Base-by-base conservation (phyloP, 2,329 filamentous ascomycete genomes). In the Colletotrichum sp. region DNA sequence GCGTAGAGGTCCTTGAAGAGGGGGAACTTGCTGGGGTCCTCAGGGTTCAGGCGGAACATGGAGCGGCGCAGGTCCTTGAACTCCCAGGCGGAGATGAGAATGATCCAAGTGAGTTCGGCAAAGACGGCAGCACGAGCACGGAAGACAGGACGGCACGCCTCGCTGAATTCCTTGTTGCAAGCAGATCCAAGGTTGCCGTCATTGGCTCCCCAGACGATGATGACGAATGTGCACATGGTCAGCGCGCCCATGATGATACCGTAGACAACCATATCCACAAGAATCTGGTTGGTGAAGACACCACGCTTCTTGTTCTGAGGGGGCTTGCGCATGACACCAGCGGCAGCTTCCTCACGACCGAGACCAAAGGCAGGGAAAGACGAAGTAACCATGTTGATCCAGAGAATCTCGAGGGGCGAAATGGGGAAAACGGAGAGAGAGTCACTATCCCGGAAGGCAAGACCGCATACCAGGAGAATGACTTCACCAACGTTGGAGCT, bases 301-400 rank as follows among this genome's bases (percentile, higher is more conserved):
- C 94, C 93, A 33, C 88, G 86, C 77, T 82, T 84, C 82, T 88
- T 88, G 83, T 93, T 89, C 76, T 96, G 94, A 0, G 95, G 95
- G 9, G 94, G 94, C 66, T 95, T 92, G 76, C 89, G 86, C 90
- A 98, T 95, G 75, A 98, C 92, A 80, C 96, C 93, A 3, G 90
- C 88, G 0, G 92, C 90, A 0, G 94, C 94, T 58, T 88, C 85
- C 82, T 98, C 95, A 77, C 95, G 93, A 24, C 95, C 95, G 1
- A 98, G 90, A 57, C 95, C 95, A 86, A 98, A 97, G 72, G 96
- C 95, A 2, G 95, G 95, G 82, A 97, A 91, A 2, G 93, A 94
- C 54, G 94, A 96, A 0, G 95, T 98, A 69, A 97, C 90, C 93
- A 98, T 96, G 83, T 98, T 98, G 82, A 98, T 95, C 95, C 95